Evolutionary conservation across 2,329 filamentous ascomycete species (phyloP), one percentile per base, ranked within the genome.

Genomic region (Phialophora expanda): DNA sequence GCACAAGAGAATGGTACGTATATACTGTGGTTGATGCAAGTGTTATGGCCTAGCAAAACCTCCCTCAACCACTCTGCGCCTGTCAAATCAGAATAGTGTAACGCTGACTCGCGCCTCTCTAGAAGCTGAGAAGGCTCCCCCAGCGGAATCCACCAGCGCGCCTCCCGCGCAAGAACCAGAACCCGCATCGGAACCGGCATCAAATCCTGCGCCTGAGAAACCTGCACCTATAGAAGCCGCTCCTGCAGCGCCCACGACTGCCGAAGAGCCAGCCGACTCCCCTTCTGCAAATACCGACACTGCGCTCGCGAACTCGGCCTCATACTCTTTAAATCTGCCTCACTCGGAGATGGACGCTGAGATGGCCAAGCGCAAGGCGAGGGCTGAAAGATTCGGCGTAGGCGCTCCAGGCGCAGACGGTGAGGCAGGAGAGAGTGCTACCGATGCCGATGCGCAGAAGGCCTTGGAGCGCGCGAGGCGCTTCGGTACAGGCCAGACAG

Each of bases 321-420:
- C 78, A 63, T 83, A 78, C 71, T 76, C 77, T 8, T 75, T 77
- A 24, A 77, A 79, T 26, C 76, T 83, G 20, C 76, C 80, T 9
- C 71, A 77, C 17, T 80, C 81, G 6, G 77, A 80, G 61, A 61
- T 82, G 26, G 81, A 83, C 67, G 76, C 76, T 48, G 81, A 83
- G 63, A 66, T 83, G 69, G 78, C 75, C 63, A 83, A 82, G 75
- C 80, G 81, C 66, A 81, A 81, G 72, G 78, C 78, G 44, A 80
- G 81, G 59, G 81, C 81, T 12, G 80, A 79, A 67, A 81, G 82
- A 65, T 83, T 83, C 68, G 81, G 81, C 20, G 61, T 61, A 24
- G 53, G 48, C 26, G 75, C 76, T 20, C 77, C 78, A 59, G 48
- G 55, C 32, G 56, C 68, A 2, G 68, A 66, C 28, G 66, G 56